phyloP scores from a whole-genome alignment of 257 asterid genomes.

The Misopates orontium region DNA sequence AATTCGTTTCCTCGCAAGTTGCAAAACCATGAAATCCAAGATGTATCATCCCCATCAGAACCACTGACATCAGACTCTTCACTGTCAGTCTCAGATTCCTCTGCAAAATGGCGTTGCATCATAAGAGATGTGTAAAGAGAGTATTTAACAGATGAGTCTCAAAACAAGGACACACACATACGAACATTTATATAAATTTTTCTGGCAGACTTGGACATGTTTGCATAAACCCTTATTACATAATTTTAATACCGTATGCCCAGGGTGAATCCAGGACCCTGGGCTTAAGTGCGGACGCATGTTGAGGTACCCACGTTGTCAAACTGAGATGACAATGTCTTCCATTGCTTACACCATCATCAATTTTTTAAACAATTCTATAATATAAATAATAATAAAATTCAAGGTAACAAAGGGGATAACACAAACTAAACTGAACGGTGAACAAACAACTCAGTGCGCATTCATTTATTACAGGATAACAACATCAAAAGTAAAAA shows the following conservation, averaged over 20 bases:
- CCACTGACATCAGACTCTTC: constrained; percentile 72
- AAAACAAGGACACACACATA: neutral
- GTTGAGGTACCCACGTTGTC: neutral
- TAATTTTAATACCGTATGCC: neutral
- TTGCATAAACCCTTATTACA: neutral
- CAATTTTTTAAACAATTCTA: neutral
- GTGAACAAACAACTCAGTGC: no score
- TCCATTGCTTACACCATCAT: neutral
- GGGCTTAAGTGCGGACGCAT: neutral
- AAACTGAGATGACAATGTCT: no score
- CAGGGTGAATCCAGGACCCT: neutral
- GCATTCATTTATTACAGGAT: no score
- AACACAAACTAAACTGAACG: neutral
- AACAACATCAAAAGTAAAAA: no score
- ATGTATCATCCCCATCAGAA: constrained; percentile 68
- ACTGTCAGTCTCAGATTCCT: constrained; percentile 67
- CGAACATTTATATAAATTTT: no score
- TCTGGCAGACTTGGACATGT: neutral
- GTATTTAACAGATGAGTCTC: neutral
- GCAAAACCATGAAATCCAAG: constrained; percentile 75
- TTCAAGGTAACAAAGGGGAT: neutral
- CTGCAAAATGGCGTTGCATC: constrained; percentile 31
- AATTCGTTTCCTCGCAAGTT: constrained; percentile 68
- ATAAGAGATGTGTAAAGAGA: neutral
- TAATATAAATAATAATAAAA: neutral